phyloP scores from a whole-genome alignment of 2,329 filamentous ascomycete genomes.

The Bipolaris cookei region DNA sequence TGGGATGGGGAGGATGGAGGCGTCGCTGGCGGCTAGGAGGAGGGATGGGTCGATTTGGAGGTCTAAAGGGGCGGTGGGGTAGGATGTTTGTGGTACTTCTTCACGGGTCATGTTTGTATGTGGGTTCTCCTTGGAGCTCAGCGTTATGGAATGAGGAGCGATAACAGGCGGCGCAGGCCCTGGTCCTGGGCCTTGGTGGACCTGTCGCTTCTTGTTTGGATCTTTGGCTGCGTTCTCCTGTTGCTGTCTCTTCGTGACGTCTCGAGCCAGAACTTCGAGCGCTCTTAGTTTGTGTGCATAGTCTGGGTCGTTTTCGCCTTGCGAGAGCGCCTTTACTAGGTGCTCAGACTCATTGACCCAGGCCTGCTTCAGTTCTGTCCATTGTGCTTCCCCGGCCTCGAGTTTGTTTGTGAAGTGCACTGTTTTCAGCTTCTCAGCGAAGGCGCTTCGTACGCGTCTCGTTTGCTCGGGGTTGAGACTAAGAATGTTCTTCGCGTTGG shows the following conservation, averaged over 20 bases:
- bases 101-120: slow-evolving; percentile 3
- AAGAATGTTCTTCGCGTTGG: slow-evolving; percentile 75
- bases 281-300: slow-evolving; percentile 66
- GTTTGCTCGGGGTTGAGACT: slow-evolving; percentile 72
- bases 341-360: slow-evolving; percentile 69
- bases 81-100: slow-evolving; percentile 15
- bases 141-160: slow-evolving; percentile 20
- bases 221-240: slow-evolving; percentile 68
- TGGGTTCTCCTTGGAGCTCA: slow-evolving; percentile 43
- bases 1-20: slow-evolving; percentile 46
- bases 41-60: slow-evolving; percentile 70
- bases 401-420: slow-evolving; percentile 75
- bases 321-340: slow-evolving; percentile 62
- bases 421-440: slow-evolving; percentile 69
- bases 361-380: slow-evolving; percentile 70
- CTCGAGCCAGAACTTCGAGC: slow-evolving; percentile 73
- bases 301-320: slow-evolving; percentile 59
- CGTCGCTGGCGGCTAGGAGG: slow-evolving; percentile 62
- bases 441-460: slow-evolving; percentile 68
- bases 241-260: slow-evolving; percentile 77
- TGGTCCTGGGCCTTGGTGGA: slow-evolving; percentile 51
- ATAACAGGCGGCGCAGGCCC: slow-evolving; percentile 47
- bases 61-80: slow-evolving; percentile 44
- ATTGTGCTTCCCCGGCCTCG: slow-evolving; percentile 74
- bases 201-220: slow-evolving; percentile 53